phyloP scores from a whole-genome alignment of 140 eudicot genomes.

The Stevia rebaudiana region DNA sequence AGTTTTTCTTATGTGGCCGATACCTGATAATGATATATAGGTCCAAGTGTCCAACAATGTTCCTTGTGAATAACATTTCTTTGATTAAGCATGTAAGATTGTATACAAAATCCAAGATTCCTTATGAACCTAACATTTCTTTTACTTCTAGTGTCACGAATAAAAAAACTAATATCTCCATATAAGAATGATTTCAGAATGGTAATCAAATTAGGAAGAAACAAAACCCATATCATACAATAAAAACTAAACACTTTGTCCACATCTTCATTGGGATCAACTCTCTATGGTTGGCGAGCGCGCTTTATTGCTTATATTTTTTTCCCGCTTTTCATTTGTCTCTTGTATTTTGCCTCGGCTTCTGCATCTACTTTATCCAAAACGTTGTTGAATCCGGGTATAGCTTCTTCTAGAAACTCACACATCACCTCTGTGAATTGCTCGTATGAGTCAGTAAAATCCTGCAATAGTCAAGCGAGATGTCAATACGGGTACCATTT shows the following conservation, averaged over 20 bases:
- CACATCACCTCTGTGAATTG: slow-evolving; percentile 27
- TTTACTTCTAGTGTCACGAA: no score
- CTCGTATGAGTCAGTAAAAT: slow-evolving; percentile 25
- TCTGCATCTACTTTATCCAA: slow-evolving; percentile 24
- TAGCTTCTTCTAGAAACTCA: slow-evolving; percentile 11
- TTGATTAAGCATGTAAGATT: no score
- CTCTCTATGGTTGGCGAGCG: slow-evolving; percentile 20
- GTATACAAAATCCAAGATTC: no score
- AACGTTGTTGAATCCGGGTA: slow-evolving; percentile 32
- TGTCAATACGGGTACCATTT: not conserved
- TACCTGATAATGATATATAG: no score
- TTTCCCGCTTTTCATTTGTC: slow-evolving; percentile 25
- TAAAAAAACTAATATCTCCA: no score
- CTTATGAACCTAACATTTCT: no score
- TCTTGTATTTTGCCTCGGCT: slow-evolving; percentile 24
- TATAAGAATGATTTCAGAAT: no score
- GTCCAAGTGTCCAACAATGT: no score
- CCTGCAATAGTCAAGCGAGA: slow-evolving; percentile 19
- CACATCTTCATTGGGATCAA: slow-evolving; percentile 6
- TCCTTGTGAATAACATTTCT: no score
- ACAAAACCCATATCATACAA: no score
- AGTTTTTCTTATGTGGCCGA: no score
- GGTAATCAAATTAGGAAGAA: not conserved
- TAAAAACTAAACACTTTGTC: slow-evolving; percentile 11
- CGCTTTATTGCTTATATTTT: slow-evolving; percentile 26